Evolutionary conservation across 2,329 filamentous ascomycete species (phyloP), one percentile per base, ranked within the genome.

Genomic region (Trichoderma afroharzianum): DNA sequence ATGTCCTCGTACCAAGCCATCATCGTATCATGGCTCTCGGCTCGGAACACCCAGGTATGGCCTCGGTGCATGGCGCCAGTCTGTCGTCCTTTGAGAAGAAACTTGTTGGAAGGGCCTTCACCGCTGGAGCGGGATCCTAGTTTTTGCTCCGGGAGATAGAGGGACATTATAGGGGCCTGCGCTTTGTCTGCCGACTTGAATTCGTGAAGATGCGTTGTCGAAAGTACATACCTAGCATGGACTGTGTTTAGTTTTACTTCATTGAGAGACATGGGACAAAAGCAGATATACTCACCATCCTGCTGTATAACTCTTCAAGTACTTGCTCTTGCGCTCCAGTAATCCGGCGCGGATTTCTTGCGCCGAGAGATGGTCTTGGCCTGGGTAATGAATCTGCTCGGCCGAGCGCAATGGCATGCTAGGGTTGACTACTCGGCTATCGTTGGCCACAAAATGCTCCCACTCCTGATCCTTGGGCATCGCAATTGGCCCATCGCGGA

Each of bases 111-210:
- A 14, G 92, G 93, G 14, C 93, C 95, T 63, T 90, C 91, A 72
- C 90, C 89, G 72, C 90, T 88, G 11, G 95, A 98, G 79, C 97
- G 94, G 43, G 95, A 97, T 47, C 96, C 96, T 71, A 99, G 87
- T 80, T 97, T 98, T 82, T 98, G 96, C 76, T 98, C 96, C 7
- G 93, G 93, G 32, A 99, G 88, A 79, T 96, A 97, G 70, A 99
- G 86, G 55, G 96, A 98, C 95, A 99, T 98, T 79, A 98, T 90
- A 1, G 96, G 96, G 50, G 93, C 91, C 81, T 96, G 93, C 72
- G 89, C 92, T 80, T 95, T 95, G 82, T 98, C 95, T 75, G 94
- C 94, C n/a, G 94, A 97, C 81, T 97, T 98, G 88, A 98, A 99
- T 82, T 99, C 96, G 83, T 99, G 96, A 26, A 99, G 88, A 82